These are phyloP conservation scores for Phytophthora cactorum DNA, from an alignment of 352 stramenopile species.

Conservation along the genomic window DNA sequence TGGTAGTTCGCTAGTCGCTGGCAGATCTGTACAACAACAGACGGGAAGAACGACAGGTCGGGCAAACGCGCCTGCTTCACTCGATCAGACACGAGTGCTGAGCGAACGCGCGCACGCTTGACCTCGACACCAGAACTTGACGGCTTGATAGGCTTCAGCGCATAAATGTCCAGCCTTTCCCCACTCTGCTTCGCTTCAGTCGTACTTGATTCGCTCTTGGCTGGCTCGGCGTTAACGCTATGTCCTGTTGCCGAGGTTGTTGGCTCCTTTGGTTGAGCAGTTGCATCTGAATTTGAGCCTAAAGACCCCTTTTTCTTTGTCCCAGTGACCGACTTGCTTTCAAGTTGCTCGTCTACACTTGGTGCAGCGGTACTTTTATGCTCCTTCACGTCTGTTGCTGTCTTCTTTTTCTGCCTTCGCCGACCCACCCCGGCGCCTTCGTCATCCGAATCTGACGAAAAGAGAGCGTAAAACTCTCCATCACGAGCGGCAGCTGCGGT, in stretches of 20 bases:
- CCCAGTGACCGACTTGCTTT: not conserved
- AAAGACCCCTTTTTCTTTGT: not conserved
- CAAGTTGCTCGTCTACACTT: not conserved
- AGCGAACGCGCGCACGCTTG: conserved; percentile 53
- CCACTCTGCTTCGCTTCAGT: conserved; percentile 4
- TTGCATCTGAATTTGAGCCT: conserved; percentile 6
- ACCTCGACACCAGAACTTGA: conserved; percentile 33
- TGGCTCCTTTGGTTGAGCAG: conserved; percentile 7
- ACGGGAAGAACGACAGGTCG: conserved; percentile 60
- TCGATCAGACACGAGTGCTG: conserved; percentile 39
- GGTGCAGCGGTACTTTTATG: not conserved
- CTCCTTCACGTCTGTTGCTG: conserved; percentile 4
- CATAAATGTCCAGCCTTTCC: conserved; percentile 12
- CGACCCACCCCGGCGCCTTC: not conserved
- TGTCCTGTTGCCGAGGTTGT: not conserved
- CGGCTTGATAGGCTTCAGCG: conserved; percentile 29
- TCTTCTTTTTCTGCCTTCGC: conserved; percentile 14
- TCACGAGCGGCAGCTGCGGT: conserved; percentile 25
- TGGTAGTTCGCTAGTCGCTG: conserved; percentile 56
- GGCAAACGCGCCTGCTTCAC: conserved; percentile 47
- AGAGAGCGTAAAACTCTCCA: conserved; percentile 26
- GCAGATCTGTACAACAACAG: conserved; percentile 56
- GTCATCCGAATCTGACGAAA: conserved; percentile 40
- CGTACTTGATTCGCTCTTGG: not conserved
- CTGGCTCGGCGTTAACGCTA: not conserved